A percentile compares a stretch with the other conserved stretches of the same genome.
phyloP scores from a whole-genome alignment of 257 asterid genomes.

The Nicotiana attenuata region DNA sequence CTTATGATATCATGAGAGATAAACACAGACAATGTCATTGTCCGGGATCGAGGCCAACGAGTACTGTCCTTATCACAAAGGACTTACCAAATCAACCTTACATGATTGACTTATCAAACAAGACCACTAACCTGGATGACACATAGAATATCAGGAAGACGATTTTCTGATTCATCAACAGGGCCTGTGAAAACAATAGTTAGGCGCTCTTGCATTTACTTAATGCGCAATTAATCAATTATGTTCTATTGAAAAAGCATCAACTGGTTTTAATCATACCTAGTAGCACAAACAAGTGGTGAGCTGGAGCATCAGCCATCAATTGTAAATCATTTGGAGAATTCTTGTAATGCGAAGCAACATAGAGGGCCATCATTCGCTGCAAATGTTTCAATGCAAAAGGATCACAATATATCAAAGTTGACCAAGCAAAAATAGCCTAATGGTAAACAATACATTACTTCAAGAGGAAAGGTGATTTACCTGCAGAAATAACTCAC shows the following conservation, averaged over 20 bases:
- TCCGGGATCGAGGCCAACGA: not conserved
- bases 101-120: not conserved
- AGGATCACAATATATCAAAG: not conserved
- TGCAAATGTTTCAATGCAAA: conserved; percentile 22
- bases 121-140: conserved; percentile 63
- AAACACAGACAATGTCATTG: not conserved
- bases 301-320: conserved; percentile 99
- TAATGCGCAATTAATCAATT: not conserved
- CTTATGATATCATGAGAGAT: not conserved
- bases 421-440: not conserved
- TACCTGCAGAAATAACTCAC: conserved; percentile 81
- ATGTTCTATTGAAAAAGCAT: not conserved
- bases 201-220: not conserved
- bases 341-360: conserved; percentile 93
- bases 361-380: conserved; percentile 96
- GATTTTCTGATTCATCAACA: conserved; percentile 75
- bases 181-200: conserved; percentile 51
- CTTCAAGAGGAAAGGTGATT: not conserved
- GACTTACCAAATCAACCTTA: not conserved
- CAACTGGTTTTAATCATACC: conserved; percentile 35
- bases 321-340: conserved; percentile 88
- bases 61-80: not conserved
- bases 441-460: not conserved
- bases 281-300: conserved; percentile 91
- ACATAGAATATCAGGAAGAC: conserved; percentile 88